Evolutionary conservation across 257 asterid species (phyloP).

Genomic region (Primulina tabacum): DNA sequence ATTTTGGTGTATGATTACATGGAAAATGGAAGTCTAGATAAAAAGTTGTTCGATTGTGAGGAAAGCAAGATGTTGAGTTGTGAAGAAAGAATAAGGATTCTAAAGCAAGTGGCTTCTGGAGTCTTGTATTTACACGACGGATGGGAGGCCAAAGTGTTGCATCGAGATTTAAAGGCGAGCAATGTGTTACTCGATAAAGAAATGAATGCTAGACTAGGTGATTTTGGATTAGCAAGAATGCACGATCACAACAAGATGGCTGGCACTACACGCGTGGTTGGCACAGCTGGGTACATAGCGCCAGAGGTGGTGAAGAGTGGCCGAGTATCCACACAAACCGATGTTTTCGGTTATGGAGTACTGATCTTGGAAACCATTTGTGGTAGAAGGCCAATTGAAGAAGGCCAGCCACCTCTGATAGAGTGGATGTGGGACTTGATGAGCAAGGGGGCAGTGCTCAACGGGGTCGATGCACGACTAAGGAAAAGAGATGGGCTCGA

Average conservation of each 20-base stretch:
- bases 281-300: conserved; percentile 57
- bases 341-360: conserved; percentile 49
- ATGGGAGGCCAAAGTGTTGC: conserved; percentile 58
- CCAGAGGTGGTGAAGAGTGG: conserved; percentile 53
- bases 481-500: conserved; percentile 32
- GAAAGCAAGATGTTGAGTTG: conserved; percentile 27
- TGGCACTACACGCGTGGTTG: conserved; percentile 51
- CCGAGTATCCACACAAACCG: conserved; percentile 48
- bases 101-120: conserved; percentile 59
- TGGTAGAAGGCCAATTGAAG: conserved; percentile 55
- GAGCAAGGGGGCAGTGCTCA: conserved; percentile 33
- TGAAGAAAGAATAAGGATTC: conserved; percentile 47
- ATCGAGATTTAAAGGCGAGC: conserved; percentile 56
- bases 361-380: conserved; percentile 50
- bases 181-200: conserved; percentile 62
- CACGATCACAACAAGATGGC: conserved; percentile 45
- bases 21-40: conserved; percentile 52
- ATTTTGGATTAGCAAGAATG: conserved; percentile 61
- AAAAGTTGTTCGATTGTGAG: conserved; percentile 29
- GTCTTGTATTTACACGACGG: conserved; percentile 53
- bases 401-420: conserved; percentile 40
- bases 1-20: conserved; percentile 48
- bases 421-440: conserved; percentile 45
- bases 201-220: conserved; percentile 60
- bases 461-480: conserved; percentile 39